Conservation (phyloP, 139 green algal genomes). For the Chlamydomonas incerta region DNA sequence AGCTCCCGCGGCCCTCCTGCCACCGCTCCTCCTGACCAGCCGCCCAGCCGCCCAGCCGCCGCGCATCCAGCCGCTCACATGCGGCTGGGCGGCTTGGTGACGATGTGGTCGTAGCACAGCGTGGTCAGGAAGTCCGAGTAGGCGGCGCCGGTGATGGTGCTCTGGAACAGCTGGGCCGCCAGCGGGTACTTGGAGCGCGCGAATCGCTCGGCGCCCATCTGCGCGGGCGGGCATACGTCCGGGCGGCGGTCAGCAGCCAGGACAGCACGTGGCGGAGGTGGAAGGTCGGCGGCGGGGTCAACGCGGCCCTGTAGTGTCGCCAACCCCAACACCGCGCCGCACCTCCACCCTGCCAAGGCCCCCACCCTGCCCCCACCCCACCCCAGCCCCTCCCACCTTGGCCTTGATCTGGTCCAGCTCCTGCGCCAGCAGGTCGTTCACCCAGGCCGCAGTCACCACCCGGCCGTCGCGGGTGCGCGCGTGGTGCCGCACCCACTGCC, state of each 20-base stretch:
- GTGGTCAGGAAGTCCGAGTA: constrained; percentile 74
- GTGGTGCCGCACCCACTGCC: constrained; percentile 87
- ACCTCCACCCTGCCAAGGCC: background rate
- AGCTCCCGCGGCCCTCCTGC: too few species aligned
- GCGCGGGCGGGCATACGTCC: too few species aligned
- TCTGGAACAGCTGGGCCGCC: constrained; percentile 49
- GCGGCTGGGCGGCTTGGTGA: constrained; percentile 20
- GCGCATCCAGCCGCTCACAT: background rate
- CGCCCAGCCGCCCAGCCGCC: too few species aligned
- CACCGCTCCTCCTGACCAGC: too few species aligned
- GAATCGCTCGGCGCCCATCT: constrained; percentile 50
- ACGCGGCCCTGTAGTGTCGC: too few species aligned
- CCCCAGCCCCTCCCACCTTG: background rate
- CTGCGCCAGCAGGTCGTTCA: constrained; percentile 71
- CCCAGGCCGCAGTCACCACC: constrained; percentile 67
- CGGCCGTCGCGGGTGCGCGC: constrained; percentile 71
- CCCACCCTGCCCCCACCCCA: too few species aligned
- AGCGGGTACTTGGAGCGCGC: constrained; percentile 56
- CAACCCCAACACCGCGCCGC: background rate
- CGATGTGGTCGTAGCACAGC: constrained; percentile 69
- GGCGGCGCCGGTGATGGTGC: constrained; percentile 44
- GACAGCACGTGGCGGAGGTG: too few species aligned
- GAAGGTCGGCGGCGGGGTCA: too few species aligned
- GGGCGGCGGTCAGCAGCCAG: too few species aligned
- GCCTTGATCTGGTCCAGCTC: constrained; percentile 54